Percentiles rank a stretch among this genome's conserved stretches.
These are phyloP conservation scores for Xylaria sp. DNA, from an alignment of 495 filamentous ascomycete species.

Conservation along the genomic window DNA sequence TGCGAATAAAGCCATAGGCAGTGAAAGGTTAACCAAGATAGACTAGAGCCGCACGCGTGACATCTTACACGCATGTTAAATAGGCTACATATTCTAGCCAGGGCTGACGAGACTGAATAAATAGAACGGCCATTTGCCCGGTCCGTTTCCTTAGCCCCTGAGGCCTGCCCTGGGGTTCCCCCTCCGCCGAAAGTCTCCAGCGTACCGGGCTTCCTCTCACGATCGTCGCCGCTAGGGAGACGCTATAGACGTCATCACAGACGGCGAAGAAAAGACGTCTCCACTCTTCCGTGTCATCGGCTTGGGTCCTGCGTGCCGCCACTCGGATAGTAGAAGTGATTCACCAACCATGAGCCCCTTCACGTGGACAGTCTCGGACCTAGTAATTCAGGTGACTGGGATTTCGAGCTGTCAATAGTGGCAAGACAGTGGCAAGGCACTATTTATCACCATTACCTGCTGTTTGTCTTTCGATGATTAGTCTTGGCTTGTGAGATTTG, in stretches of 20 bases:
- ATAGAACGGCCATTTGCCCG: conserved; percentile 10
- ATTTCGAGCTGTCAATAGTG: conserved; percentile 1
- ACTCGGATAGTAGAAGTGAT: neutral
- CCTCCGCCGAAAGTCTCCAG: conserved; percentile 15
- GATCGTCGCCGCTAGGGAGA: conserved; percentile 16
- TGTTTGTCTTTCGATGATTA: neutral
- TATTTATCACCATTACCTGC: neutral
- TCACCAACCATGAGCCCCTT: conserved; percentile 5
- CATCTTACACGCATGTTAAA: conserved; percentile 7
- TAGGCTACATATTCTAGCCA: neutral
- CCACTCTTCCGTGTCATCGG: conserved; percentile 1
- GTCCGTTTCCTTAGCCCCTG: neutral
- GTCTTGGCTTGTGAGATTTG: conserved; percentile 1
- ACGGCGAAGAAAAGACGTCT: neutral
- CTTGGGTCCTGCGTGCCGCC: conserved; percentile 1
- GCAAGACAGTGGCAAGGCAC: conserved; percentile 9
- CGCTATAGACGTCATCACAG: conserved; percentile 5
- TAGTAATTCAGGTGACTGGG: conserved; percentile 11
- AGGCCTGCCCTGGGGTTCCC: neutral
- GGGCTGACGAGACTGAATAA: neutral
- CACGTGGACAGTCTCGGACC: conserved; percentile 4
- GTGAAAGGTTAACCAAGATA: neutral
- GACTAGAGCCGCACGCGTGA: conserved; percentile 15
- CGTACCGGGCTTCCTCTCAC: conserved; percentile 8
- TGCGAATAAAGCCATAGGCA: conserved; percentile 2